phyloP scores from a whole-genome alignment of 73 alveolate species.

The Tetrahymena elliotti region DNA sequence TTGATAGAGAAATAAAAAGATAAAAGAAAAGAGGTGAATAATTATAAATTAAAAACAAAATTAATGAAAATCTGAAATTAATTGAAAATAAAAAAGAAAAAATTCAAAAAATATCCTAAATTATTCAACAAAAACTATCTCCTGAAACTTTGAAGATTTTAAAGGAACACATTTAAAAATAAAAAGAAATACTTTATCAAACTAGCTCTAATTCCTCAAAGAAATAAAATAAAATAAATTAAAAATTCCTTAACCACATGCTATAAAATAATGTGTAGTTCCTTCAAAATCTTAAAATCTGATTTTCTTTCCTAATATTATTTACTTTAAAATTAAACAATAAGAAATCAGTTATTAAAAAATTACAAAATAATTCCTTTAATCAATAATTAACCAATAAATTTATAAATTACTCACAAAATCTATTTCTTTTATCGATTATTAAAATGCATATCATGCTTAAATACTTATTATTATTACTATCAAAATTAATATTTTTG shows the following conservation, averaged over 20 bases:
- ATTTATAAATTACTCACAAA: neutral
- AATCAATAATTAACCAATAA: neutral
- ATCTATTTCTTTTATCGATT: neutral
- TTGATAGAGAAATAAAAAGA: neutral
- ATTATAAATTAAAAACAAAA: neutral
- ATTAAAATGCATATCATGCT: too few relatives aligned
- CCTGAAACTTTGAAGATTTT: neutral
- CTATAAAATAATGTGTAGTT: neutral
- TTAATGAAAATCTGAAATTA: neutral
- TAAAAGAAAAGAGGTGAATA: neutral
- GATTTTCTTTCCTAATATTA: neutral
- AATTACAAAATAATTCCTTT: neutral
- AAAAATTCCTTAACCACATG: neutral
- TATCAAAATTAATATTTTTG: neutral
- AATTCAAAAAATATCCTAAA: neutral
- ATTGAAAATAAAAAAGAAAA: neutral
- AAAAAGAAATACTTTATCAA: neutral
- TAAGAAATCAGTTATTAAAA: neutral
- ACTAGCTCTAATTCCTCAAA: neutral
- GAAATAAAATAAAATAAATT: neutral
- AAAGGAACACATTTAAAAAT: neutral
- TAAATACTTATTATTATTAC: too few relatives aligned
- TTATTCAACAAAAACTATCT: neutral
- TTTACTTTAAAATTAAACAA: neutral
- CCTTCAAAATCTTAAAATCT: neutral